Evolutionary conservation across 345 rosid genomes (phyloP), one percentile per base, ranked within the genome.

Genomic region (Eucalyptus sp.): DNA sequence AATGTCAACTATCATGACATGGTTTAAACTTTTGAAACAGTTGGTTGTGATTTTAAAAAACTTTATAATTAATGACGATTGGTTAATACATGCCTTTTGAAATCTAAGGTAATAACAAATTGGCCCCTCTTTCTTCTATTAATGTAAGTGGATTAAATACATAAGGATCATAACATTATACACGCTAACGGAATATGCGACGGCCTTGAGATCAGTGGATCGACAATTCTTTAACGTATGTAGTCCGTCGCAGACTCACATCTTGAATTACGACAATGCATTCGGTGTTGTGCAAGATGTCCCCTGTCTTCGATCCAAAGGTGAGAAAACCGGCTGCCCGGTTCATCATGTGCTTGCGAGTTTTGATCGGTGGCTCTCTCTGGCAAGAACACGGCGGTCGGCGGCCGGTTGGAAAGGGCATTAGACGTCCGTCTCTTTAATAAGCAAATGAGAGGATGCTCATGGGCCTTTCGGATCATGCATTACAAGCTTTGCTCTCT

Each of bases 211-310:
- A 71, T 10, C 0, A 4, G 1, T 10, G 25, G 25, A 71, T 33
- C 0, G 14, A 20, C 13, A 37, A 37, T 71, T 37, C 3, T 17
- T 18, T 20, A 4, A 22, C 8, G 1, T 9, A 22, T 2, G 2
- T 0, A 22, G 5, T 43, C 2, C 12, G 2, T 68, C 2, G 25
- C 7, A 16, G 1, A 16, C 24, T 15, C 3, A 10, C 24, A 8
- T 31, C 0, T 68, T 5, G 2, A 33, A 8, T 20, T 1, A 33
- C 2, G 25, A 3, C 5, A 37, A 17, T 5, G 24, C 24, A 20
- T 10, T 9, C 7, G 7, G 25, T 20, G 1, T 33, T 5, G 24
- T 31, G 79, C 79, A n/a, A 8, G 43, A 68, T 68, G 43, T 68
- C 80, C 24, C 76, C 43, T 0, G 1, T 16, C 22, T 16, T 31